A percentile compares a stretch with the other conserved stretches of the same genome.
Evolutionary conservation across 2,329 filamentous ascomycete species (phyloP).

Genomic region (Volutella citrinella): DNA sequence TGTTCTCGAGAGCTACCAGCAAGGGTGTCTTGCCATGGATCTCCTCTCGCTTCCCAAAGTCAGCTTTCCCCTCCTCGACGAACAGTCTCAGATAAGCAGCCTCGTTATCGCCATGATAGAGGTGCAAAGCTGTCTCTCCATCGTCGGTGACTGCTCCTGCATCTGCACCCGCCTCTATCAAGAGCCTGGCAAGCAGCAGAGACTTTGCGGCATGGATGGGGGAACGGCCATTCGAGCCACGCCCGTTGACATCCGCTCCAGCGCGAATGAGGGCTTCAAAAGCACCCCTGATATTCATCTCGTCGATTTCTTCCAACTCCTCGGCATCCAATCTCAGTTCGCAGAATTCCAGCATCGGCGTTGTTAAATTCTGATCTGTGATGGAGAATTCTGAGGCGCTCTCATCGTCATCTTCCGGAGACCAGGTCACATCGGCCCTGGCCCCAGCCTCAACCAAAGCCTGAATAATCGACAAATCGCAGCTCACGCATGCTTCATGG

Average conservation of each 20-base stretch:
- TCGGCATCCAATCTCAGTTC: not conserved
- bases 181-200: not conserved
- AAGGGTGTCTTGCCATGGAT: not conserved
- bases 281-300: too few species aligned
- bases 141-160: not conserved
- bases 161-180: constrained; percentile 5
- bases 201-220: constrained; percentile 2
- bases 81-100: not conserved
- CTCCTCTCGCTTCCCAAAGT: constrained; percentile 3
- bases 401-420: too few species aligned
- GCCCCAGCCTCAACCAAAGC: constrained; percentile 1
- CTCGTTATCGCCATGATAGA: not conserved
- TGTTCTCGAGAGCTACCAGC: not conserved
- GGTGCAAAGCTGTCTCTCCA: constrained; percentile 1
- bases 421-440: not conserved
- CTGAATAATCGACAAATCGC: constrained; percentile 1
- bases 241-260: constrained; percentile 3
- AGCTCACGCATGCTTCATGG: not conserved
- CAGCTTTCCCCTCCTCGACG: not conserved
- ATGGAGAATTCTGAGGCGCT: too few species aligned
- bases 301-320: too few species aligned
- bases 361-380: not conserved
- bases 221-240: not conserved
- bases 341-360: not conserved
- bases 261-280: constrained; percentile 1